These are phyloP conservation scores for Gigaspora rosea DNA, from an alignment of 192 early-diverging fungal species.

Conservation along the genomic window DNA sequence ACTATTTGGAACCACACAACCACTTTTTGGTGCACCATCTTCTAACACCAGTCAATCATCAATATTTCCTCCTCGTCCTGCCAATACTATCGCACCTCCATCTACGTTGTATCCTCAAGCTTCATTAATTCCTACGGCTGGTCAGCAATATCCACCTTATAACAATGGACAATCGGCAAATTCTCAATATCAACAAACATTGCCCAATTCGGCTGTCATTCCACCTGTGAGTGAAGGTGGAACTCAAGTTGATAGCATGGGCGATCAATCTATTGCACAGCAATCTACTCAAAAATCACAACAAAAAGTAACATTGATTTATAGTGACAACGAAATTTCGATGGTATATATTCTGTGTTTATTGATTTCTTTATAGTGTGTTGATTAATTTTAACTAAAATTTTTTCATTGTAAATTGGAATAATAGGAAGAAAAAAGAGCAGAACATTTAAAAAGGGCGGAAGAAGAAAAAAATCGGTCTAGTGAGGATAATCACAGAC, in stretches of 20 bases:
- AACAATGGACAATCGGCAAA: slow-evolving; percentile 33
- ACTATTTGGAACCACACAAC: not conserved
- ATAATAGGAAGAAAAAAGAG: slow-evolving; percentile 51
- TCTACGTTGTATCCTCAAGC: slow-evolving; percentile 38
- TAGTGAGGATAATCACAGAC: slow-evolving; percentile 37
- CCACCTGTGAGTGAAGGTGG: slow-evolving; percentile 20
- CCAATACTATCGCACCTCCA: slow-evolving; percentile 31
- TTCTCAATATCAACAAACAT: slow-evolving; percentile 35
- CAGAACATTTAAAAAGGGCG: slow-evolving; percentile 42
- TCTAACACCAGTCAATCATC: slow-evolving; percentile 10
- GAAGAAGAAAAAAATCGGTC: slow-evolving; percentile 46
- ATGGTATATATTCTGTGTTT: slow-evolving; percentile 39
- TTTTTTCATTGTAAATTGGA: slow-evolving; percentile 5
- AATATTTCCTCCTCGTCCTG: slow-evolving; percentile 34
- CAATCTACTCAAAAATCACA: slow-evolving; percentile 9
- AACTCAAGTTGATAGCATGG: not conserved
- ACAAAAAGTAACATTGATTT: slow-evolving; percentile 46
- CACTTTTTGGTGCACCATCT: slow-evolving; percentile 27
- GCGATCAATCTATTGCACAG: slow-evolving; percentile 6
- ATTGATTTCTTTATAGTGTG: slow-evolving; percentile 2
- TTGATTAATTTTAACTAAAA: not conserved
- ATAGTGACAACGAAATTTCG: slow-evolving; percentile 52
- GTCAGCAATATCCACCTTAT: slow-evolving; percentile 35
- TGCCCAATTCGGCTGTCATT: slow-evolving; percentile 32
- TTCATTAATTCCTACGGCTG: slow-evolving; percentile 42